Evolutionary conservation across 768 basidiomycete genomes (phyloP), one percentile per base, ranked within the genome.

Genomic region (Lyophyllum decastes): DNA sequence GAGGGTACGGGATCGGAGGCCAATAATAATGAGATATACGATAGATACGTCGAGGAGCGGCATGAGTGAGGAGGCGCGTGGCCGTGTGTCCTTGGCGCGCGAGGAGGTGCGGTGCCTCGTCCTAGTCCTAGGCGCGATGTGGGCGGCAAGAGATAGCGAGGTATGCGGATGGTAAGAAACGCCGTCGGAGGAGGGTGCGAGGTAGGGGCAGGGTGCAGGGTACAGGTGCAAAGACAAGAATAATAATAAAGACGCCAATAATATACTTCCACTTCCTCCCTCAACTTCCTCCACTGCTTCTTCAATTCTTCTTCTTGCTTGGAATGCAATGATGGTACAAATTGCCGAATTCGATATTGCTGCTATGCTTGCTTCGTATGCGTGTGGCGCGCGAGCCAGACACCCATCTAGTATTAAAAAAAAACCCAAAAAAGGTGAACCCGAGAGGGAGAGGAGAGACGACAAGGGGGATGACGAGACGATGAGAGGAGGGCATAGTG

Each of bases 11-110:
- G 14, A n/a, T 19, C n/a, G 34, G 21, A n/a, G 21, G 27, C 49
- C 49, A 41, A 43, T 50, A 57, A 44, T 57, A 57, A 57, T 57
- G 51, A 45, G 55, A 57, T 57, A 57, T 57, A 57, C 41, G 49
- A 57, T 57, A 57, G 55, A 57, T 57, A 57, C 27, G 45, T 46
- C 45, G 45, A 12, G 21, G 4, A 25, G 27, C 25, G 46, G 46
- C 25, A 4, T 16, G 26, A 25, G 26, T 25, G 26, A 10, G 33
- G 8, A 12, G n/a, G 25, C 16, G 46, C 25, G 17, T 6, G 10
- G 46, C 26, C 27, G 46, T 30, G 26, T 47, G 46, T 47, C 26
- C 11, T 27, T 22, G 44, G 40, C 40, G 40, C 44, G 22, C 44
- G 44, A 22, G 2, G 6, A 22, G 21, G 30, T 4, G 10, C 35